phyloP scores from a whole-genome alignment of 2,329 filamentous ascomycete species.

The Pseudopyrenochaeta lycopersici region DNA sequence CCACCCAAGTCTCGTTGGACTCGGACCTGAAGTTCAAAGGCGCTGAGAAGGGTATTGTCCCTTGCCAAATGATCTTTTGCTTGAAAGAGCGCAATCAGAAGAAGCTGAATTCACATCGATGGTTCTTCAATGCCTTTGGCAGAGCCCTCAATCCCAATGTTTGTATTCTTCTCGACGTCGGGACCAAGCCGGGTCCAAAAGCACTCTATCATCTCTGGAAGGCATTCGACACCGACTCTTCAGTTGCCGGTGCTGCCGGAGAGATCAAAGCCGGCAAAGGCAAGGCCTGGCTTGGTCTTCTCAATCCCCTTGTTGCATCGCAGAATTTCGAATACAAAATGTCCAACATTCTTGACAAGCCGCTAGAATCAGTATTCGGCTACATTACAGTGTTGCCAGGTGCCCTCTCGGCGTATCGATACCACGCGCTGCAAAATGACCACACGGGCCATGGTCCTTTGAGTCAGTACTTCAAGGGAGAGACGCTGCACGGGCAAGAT shows the following conservation, averaged over 20 bases:
- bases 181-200: conserved; percentile 86
- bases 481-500: conserved; percentile 93
- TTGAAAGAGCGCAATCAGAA: conserved; percentile 97
- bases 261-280: conserved; percentile 99
- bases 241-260: conserved; percentile 93
- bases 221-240: conserved; percentile 96
- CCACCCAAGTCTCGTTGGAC: conserved; percentile 95
- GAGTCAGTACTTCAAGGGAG: conserved; percentile 99
- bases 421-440: conserved; percentile 95
- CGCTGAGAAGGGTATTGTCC: conserved; percentile 97
- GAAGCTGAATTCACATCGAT: conserved; percentile 97
- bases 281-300: conserved; percentile 78
- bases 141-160: conserved; percentile 92
- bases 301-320: conserved; percentile 94
- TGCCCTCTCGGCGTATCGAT: conserved; percentile 93
- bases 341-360: conserved; percentile 98
- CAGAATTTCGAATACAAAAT: conserved; percentile 99
- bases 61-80: conserved; percentile 98
- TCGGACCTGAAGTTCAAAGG: conserved; percentile 98
- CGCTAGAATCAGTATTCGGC: conserved; percentile 94
- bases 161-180: conserved; percentile 95
- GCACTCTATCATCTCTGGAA: conserved; percentile 99
- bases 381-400: conserved; percentile 98
- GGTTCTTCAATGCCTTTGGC: conserved; percentile 99
- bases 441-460: conserved; percentile 93